Evolutionary conservation across 257 asterid genomes (phyloP), one percentile per base, ranked within the genome.

Genomic region (Marsdenia floribunda): DNA sequence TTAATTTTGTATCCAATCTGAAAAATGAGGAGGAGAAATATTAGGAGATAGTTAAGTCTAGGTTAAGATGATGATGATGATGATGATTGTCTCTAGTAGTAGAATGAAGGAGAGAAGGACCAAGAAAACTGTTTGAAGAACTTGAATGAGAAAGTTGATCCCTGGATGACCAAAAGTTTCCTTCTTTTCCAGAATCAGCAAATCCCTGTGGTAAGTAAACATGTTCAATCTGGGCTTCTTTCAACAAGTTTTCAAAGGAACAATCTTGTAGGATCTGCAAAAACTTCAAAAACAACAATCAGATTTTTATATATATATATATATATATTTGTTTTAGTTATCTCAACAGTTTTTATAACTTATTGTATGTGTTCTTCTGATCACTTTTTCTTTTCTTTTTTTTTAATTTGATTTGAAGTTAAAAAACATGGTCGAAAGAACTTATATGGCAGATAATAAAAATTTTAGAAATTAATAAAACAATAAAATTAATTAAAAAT

Each of bases 1-100:
- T n/a, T n/a, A n/a, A n/a, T n/a, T n/a, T n/a, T n/a, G n/a, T n/a
- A n/a, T n/a, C n/a, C n/a, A 10, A 21, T 21, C 22, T 1, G 6
- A n/a, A n/a, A 21, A 21, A 5, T 6, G n/a, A 55, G 60, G 0
- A 21, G 60, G 19, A 38, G 57, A 57, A 59, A 26, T 1, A 40
- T 22, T 64, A 75, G 7, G 73, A 75, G 59, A 75, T 75, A 40
- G 72, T 35, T 26, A 75, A 75, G 19, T 67, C 73, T 22, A 75
- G 55, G n/a, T 75, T 66, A 22, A 75, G 47, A 50, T 67, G 73
- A 53, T 26, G 66, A 74, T 24, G 73, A 66, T 67, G 73, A 53
- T 26, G 66, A 74, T 24, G 73, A 66, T 26, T 16, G 1, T 66
- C 78, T 44, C 47, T n/a, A n/a, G n/a, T 60, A 65, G 61, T 53